Evolutionary conservation across 768 basidiomycete genomes (phyloP), one percentile per base, ranked within the genome.

Genomic region (Amylocystis lapponica): DNA sequence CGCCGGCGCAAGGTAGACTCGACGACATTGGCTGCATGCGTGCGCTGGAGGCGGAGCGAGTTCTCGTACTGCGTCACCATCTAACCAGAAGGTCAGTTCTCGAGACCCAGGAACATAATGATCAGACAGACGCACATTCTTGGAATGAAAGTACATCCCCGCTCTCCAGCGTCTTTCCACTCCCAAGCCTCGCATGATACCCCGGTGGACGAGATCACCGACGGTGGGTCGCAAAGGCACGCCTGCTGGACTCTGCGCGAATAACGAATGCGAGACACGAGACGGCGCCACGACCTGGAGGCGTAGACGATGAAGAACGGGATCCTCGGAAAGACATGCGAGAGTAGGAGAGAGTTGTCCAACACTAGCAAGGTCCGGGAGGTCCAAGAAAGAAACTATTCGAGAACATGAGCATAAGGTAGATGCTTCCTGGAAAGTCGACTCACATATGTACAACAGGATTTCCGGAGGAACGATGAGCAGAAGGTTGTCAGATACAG

Each of bases 61-160:
- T 64, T 75, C 61, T 85, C 80, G 47, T 86, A 87, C 57, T 84
- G 83, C 8, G 66, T 59, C 29, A 79, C 78, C 39, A 81, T 81
- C 85, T 86, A 31, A n/a, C 27, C 33, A 5, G 31, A 34, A 16
- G 38, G 27, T 14, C 16, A 30, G 6, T 8, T 30, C 29, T 9
- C 29, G 45, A 41, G 37, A 36, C 51, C 26, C 38, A 39, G 21
- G 17, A 3, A 36, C 25, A 31, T 27, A 36, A 36, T 25, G 25
- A 23, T 26, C 17, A 31, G 11, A n/a, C 23, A 19, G 54, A 61
- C 78, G 45, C 61, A 82, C 86, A 39, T 69, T 69, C 8, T 70
- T 65, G 27, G 81, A 80, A 53, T 79, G 77, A 39, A 86, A 69
- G 55, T 88, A 88, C 27, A 61, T 56, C 19, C 86, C 85, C 48